These are phyloP conservation scores for Anthoceros angustus DNA, from an alignment of 225 moss, liverwort and hornwort genomes.

Conservation along the genomic window DNA sequence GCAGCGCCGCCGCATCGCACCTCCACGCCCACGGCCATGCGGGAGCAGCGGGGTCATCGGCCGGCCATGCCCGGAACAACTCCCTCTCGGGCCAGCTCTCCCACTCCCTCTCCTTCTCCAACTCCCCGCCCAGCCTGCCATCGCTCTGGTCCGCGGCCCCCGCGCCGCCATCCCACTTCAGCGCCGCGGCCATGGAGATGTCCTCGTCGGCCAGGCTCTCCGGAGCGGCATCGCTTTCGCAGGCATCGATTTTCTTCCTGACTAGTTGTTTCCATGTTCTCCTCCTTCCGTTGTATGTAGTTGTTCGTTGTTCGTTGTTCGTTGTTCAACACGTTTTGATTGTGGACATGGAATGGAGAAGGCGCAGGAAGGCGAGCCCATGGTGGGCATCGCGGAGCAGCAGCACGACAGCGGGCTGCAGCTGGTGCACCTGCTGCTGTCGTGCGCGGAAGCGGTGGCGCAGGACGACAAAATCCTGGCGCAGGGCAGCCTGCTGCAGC, in stretches of 20 bases:
- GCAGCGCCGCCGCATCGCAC: not conserved
- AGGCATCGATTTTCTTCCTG: no score
- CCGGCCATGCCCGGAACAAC: not conserved
- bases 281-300: no score
- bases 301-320: no score
- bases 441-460: conserved; percentile 55
- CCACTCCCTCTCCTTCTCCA: conserved; percentile 1
- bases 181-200: no score
- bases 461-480: conserved; percentile 33
- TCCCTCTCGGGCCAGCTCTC: conserved; percentile 3
- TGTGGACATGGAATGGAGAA: no score
- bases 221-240: no score
- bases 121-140: not conserved
- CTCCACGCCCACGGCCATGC: not conserved
- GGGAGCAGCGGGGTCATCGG: not conserved
- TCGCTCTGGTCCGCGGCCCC: not conserved
- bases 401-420: not conserved
- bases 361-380: not conserved
- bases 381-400: not conserved
- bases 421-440: conserved; percentile 36
- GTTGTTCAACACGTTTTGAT: no score
- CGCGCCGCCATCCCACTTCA: not conserved
- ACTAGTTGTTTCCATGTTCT: no score
- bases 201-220: no score
- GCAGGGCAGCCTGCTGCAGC: conserved; percentile 40